These are phyloP conservation scores for Obelidium mucronatum DNA, from an alignment of 192 early-diverging fungal species.

Conservation along the genomic window DNA sequence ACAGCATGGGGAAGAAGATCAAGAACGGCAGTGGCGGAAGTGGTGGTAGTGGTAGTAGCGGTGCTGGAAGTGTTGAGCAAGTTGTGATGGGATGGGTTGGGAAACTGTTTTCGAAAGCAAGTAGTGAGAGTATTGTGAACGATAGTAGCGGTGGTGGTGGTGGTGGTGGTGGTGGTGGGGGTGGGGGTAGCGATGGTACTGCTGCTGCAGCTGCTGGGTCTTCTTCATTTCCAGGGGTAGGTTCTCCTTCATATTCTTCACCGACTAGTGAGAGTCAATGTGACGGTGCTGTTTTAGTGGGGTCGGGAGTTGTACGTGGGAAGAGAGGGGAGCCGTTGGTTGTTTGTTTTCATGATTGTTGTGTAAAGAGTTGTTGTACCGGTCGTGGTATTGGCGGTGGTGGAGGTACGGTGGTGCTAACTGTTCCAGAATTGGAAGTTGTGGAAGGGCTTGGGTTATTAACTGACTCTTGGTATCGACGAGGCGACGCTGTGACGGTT, in stretches of 20 bases:
- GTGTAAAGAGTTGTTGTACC: too few species aligned
- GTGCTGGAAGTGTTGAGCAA: not conserved
- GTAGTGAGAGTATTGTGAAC: not conserved
- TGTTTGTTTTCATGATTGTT: not conserved
- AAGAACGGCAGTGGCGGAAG: not conserved
- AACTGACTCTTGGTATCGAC: not conserved
- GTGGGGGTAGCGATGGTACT: not conserved
- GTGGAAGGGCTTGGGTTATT: constrained; percentile 36
- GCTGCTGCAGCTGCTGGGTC: too few species aligned
- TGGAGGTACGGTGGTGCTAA: too few species aligned
- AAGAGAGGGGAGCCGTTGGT: not conserved
- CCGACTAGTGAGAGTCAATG: too few species aligned
- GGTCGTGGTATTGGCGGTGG: too few species aligned
- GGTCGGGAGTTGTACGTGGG: too few species aligned
- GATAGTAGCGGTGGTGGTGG: too few species aligned
- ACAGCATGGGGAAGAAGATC: not conserved
- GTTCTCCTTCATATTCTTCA: too few species aligned
- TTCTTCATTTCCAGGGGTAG: too few species aligned
- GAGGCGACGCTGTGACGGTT: not conserved
- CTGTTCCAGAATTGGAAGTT: constrained; percentile 25
- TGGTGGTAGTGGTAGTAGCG: not conserved
- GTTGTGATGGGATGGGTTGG: not conserved
- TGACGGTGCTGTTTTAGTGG: too few species aligned
- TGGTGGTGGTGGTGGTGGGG: not conserved
- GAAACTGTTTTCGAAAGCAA: not conserved